Percentiles rank a stretch among this genome's conserved stretches.
phyloP scores from a whole-genome alignment of 331 rosid species.

The Pyrus hybrid region DNA sequence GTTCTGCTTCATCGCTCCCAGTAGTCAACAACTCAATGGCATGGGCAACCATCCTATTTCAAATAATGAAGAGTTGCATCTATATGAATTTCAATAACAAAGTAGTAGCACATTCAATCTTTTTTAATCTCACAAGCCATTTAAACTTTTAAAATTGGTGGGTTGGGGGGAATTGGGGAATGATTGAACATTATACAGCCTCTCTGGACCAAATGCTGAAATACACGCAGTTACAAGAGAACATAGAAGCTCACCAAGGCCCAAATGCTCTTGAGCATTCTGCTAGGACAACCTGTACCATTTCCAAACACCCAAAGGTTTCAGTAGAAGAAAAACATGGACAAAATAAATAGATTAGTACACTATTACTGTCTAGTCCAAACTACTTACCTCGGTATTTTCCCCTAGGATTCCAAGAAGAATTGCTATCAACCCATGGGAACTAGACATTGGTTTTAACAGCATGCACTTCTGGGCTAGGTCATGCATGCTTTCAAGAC shows the following conservation, averaged over 20 bases:
- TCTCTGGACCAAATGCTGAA: not conserved
- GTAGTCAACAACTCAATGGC: slow-evolving; percentile 82
- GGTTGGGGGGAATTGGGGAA: not conserved
- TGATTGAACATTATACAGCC: not conserved
- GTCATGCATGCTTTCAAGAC: slow-evolving; percentile 79
- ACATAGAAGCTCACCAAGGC: slow-evolving; percentile 68
- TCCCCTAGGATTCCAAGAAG: slow-evolving; percentile 79
- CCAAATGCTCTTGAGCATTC: slow-evolving; percentile 91
- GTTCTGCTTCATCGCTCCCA: slow-evolving; percentile 82
- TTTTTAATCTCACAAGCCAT: not conserved
- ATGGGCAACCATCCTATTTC: slow-evolving; percentile 86
- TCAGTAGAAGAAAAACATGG: slow-evolving; percentile 8
- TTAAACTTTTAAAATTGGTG: not conserved
- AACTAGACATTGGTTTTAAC: slow-evolving; percentile 44
- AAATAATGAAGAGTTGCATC: slow-evolving; percentile 15
- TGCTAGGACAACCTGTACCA: slow-evolving; percentile 85
- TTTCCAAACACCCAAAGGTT: slow-evolving; percentile 19
- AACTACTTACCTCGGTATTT: slow-evolving; percentile 67
- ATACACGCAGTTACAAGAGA: not conserved
- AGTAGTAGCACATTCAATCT: not conserved
- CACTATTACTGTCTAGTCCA: slow-evolving; percentile 1
- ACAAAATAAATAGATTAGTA: not conserved
- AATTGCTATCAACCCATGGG: slow-evolving; percentile 61
- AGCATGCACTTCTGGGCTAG: slow-evolving; percentile 80
- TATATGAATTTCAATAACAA: not conserved